Conservation (phyloP, 179 eudicot genomes). For the Beta corolliflora region DNA sequence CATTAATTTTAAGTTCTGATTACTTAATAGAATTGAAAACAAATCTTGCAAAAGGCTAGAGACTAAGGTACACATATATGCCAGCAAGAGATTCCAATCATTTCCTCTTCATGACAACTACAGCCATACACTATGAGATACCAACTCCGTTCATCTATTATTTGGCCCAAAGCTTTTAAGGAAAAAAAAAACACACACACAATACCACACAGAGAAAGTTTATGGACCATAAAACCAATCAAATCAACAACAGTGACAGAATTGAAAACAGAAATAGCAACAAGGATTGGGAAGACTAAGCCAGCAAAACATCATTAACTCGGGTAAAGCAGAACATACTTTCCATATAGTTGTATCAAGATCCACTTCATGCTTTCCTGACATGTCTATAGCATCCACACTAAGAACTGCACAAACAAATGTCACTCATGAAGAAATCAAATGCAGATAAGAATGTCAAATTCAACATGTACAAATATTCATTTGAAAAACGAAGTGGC, state of each 20-base stretch:
- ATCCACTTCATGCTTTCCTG: slow-evolving; percentile 99
- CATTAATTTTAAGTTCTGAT: too few relatives aligned
- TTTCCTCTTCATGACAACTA: background rate
- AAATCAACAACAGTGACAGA: background rate
- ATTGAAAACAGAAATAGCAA: background rate
- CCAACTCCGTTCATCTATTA: background rate
- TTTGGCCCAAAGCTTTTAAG: background rate
- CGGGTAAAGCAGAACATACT: slow-evolving; percentile 43
- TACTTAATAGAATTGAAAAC: too few relatives aligned
- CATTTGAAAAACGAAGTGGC: background rate
- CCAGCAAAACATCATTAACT: background rate
- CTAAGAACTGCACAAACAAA: slow-evolving; percentile 69
- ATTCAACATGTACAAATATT: background rate
- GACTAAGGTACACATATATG: background rate
- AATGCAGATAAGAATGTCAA: background rate
- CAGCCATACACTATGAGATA: background rate
- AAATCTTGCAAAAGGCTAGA: background rate
- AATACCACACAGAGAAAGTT: background rate
- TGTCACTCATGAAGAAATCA: slow-evolving; percentile 13
- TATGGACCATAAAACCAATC: background rate
- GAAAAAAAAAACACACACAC: background rate
- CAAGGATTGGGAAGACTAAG: background rate
- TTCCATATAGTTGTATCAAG: slow-evolving; percentile 98
- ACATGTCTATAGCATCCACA: slow-evolving; percentile 98
- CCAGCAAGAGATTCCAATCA: background rate